A percentile compares a stretch with the other conserved stretches of the same genome.
Conservation (phyloP, 2,329 filamentous ascomycete genomes). For the Arthrinium phaeospermum region DNA sequence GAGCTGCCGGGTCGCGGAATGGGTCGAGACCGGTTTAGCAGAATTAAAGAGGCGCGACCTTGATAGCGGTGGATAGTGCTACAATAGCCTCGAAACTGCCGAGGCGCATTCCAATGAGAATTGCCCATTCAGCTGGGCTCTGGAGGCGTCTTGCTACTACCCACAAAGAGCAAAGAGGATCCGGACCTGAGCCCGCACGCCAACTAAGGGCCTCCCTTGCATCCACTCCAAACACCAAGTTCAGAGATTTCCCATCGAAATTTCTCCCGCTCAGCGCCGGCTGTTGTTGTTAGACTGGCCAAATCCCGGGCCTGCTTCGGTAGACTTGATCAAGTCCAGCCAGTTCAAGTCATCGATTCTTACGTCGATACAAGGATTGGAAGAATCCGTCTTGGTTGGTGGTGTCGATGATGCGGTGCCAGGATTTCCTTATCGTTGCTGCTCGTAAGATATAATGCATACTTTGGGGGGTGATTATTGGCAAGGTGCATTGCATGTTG, state of each 20-base stretch:
- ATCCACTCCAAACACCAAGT: background rate
- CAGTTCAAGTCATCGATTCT: background rate
- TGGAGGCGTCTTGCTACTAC: background rate
- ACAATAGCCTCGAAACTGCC: slow-evolving; percentile 2
- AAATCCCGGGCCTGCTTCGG: background rate
- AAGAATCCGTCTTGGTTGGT: background rate
- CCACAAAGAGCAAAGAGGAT: background rate
- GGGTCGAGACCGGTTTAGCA: background rate
- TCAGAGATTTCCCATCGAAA: background rate
- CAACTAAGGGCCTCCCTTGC: background rate
- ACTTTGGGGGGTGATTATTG: background rate
- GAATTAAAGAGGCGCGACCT: slow-evolving; percentile 14
- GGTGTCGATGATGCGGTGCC: background rate
- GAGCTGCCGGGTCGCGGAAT: slow-evolving; percentile 6
- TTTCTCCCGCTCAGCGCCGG: background rate
- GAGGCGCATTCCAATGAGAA: background rate
- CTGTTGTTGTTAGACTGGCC: background rate
- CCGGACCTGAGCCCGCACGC: background rate
- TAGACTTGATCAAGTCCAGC: background rate
- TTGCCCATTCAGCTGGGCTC: background rate
- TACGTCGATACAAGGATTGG: background rate
- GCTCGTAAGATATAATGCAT: background rate
- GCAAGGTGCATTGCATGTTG: slow-evolving; percentile 7
- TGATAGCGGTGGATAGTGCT: background rate
- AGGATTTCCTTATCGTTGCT: background rate